Base-by-base conservation (phyloP, 2,329 filamentous ascomycete species). In the Penicillium oxalicum region DNA sequence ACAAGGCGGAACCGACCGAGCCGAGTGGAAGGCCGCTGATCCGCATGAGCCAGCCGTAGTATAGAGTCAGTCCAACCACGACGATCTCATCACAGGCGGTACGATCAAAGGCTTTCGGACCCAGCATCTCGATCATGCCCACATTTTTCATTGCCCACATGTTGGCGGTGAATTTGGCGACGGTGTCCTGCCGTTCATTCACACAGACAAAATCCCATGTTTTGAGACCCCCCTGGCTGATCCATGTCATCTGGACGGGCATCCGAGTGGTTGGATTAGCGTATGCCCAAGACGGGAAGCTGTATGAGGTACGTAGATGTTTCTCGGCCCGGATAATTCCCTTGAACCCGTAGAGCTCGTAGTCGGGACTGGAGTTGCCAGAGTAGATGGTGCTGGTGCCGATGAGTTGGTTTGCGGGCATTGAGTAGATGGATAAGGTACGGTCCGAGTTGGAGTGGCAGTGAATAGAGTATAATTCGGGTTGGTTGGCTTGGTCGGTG, bases 171-270 rank as follows among this genome's bases (percentile, higher is more conserved):
- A 60, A 62, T 45, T 53, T 59, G 6, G 61, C 62, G 13, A 65
- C 55, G 4, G 63, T 58, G 27, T 50, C 47, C 45, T 60, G 48
- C 4, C 58, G 45, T 40, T 63, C 59, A 36, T 63, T 58, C 11
- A 59, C 40, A 42, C 60, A 64, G 39, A 65, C 47, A 50, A 64
- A 64, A 42, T 64, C 59, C 60, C 62, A 65, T 2, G 44, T 59
- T 51, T 59, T 65, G 45, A 64, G 57, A 4, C 56, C 56, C 18
- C 51, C 53, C 12, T 48, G 47, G 35, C 59, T 57, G 7, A 55
- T 59, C 63, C 63, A 65, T 11, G 52, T 62, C 59, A 65, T 57
- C 32, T 57, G 50, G 2, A 50, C 49, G 0, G 59, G 58, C 4
- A 43, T 38, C 2, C 50, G 50, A 7, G 51, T 50, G 25, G 48